A percentile compares a stretch with the other conserved stretches of the same genome.
Conservation (phyloP, 2,329 filamentous ascomycete genomes). For the Diplodia mutila region DNA sequence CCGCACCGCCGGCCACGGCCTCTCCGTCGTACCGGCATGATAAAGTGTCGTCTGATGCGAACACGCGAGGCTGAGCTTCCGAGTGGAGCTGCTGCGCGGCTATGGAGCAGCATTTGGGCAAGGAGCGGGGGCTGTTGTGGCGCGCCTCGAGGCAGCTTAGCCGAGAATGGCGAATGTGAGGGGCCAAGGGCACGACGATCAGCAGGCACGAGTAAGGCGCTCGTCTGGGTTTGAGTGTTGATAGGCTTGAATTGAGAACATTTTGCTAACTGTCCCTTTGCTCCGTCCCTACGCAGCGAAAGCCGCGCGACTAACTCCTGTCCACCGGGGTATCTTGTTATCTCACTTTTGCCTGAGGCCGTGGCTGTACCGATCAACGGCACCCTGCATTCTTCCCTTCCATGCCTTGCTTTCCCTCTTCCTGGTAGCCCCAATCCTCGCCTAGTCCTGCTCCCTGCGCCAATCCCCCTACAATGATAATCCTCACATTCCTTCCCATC, state of each 20-base stretch:
- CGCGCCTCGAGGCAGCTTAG: constrained; percentile 11
- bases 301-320: constrained; percentile 1
- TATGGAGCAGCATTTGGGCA: background rate
- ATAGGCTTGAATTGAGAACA: background rate
- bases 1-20: background rate
- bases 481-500: background rate
- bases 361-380: constrained; percentile 6
- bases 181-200: background rate
- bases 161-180: background rate
- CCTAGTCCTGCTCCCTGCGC: background rate
- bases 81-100: background rate
- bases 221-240: constrained; percentile 3
- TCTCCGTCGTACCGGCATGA: background rate
- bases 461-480: constrained; percentile 12
- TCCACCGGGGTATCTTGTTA: constrained; percentile 10
- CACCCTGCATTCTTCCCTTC: background rate
- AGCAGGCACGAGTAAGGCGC: constrained; percentile 4
- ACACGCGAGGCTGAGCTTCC: background rate
- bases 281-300: constrained; percentile 2
- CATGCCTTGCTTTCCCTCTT: background rate
- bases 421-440: background rate
- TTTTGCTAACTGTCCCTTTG: background rate
- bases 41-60: background rate
- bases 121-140: constrained; percentile 3
- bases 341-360: constrained; percentile 4